Evolutionary conservation across 345 rosid species (phyloP).

Genomic region (Cardamine chenopodiifolia): DNA sequence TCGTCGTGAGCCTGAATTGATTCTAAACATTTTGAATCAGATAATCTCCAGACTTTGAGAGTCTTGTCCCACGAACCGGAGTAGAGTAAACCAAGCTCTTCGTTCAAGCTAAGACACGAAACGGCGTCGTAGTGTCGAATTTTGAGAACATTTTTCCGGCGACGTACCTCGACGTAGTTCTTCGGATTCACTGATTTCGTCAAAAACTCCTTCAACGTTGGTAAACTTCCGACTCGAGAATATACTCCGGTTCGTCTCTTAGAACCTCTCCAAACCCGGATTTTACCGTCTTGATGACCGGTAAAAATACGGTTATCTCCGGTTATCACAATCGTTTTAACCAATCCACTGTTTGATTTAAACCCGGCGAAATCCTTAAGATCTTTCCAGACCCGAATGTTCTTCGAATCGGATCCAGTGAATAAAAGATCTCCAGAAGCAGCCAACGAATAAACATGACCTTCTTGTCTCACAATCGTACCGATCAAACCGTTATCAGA

Average conservation of each 20-base stretch:
- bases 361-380: conserved; percentile 60
- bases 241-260: conserved; percentile 42
- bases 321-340: conserved; percentile 50
- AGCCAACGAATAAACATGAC: conserved; percentile 71
- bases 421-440: conserved; percentile 58
- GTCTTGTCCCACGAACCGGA: conserved; percentile 77
- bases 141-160: conserved; percentile 52
- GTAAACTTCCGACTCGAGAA: conserved; percentile 56
- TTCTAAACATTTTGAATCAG: conserved; percentile 61
- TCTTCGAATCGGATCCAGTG: conserved; percentile 74
- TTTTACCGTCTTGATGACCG: conserved; percentile 75
- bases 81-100: conserved; percentile 57
- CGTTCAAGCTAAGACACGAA: conserved; percentile 60
- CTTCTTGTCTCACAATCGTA: conserved; percentile 65
- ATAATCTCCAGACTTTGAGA: conserved; percentile 60
- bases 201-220: conserved; percentile 52
- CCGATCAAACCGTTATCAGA: conserved; percentile 51
- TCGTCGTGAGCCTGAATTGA: conserved; percentile 67
- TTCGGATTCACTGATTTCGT: conserved; percentile 59
- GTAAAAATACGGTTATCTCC: conserved; percentile 56
- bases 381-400: conserved; percentile 72
- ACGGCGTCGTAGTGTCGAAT: conserved; percentile 68
- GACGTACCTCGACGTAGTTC: conserved; percentile 62
- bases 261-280: conserved; percentile 63
- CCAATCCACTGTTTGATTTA: conserved; percentile 63